Conservation (phyloP, 108 stramenopile genomes). For the Ochromonas danica region DNA sequence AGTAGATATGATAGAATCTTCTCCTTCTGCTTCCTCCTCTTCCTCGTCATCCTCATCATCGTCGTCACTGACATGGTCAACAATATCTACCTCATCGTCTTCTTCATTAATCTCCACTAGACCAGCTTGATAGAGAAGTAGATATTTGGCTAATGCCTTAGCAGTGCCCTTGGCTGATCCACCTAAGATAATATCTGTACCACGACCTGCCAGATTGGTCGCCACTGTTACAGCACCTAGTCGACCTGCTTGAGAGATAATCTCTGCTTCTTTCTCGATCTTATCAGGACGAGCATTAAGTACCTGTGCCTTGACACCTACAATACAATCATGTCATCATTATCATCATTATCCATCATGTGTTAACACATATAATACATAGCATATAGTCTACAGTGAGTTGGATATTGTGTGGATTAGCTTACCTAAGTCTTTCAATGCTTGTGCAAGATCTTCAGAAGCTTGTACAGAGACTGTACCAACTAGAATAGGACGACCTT, state of each 20-base stretch:
- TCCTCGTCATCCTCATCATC: too few species aligned
- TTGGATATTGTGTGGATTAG: not conserved
- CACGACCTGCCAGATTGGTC: slow-evolving; percentile 95
- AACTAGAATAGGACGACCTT: slow-evolving; percentile 83
- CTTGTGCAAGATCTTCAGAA: slow-evolving; percentile 72
- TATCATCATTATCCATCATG: not conserved
- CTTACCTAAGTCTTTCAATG: slow-evolving; percentile 59
- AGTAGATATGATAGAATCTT: too few species aligned
- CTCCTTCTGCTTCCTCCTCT: too few species aligned
- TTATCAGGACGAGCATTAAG: slow-evolving; percentile 88
- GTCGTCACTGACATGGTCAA: too few species aligned
- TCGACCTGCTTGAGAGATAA: slow-evolving; percentile 89
- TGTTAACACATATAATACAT: not conserved
- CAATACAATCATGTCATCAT: not conserved
- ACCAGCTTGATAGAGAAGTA: not conserved
- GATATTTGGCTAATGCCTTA: not conserved
- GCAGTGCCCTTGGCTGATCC: slow-evolving; percentile 48
- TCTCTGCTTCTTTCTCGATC: slow-evolving; percentile 83
- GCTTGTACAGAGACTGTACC: slow-evolving; percentile 87
- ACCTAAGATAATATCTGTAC: slow-evolving; percentile 91
- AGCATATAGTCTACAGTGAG: not conserved
- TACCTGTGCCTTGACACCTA: slow-evolving; percentile 74
- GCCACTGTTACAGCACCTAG: slow-evolving; percentile 87
- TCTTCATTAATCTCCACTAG: too few species aligned
- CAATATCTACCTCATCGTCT: too few species aligned